These are phyloP conservation scores for Bipolaris oryzae DNA, from an alignment of 2,329 filamentous ascomycete genomes.

Conservation along the genomic window DNA sequence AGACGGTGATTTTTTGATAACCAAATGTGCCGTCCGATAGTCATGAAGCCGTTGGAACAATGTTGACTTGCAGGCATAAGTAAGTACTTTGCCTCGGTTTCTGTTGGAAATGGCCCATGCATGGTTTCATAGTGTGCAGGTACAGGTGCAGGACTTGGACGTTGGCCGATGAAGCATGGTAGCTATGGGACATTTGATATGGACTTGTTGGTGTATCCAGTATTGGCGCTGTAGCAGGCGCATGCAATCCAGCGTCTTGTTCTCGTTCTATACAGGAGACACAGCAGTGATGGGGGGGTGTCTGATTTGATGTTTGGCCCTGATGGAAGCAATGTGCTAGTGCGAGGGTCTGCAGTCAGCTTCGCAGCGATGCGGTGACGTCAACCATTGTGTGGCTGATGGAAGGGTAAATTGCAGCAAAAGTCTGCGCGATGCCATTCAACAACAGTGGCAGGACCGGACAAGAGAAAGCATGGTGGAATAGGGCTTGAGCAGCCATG, in stretches of 20 bases:
- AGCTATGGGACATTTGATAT: neutral
- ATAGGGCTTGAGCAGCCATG: neutral
- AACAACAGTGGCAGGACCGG: neutral
- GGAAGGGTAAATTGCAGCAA: neutral
- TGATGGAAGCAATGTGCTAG: neutral
- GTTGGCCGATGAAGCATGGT: neutral
- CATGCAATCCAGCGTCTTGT: neutral
- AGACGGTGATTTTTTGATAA: neutral
- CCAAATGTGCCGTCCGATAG: neutral
- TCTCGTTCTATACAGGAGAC: neutral
- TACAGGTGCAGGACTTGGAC: neutral
- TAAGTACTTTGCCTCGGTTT: neutral
- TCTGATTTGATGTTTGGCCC: neutral
- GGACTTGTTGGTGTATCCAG: neutral
- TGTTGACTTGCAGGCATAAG: neutral
- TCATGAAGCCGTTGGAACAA: neutral
- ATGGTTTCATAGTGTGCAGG: neutral
- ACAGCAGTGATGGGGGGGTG: neutral
- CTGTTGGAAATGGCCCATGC: neutral
- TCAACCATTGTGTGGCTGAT: neutral
- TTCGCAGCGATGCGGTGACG: neutral
- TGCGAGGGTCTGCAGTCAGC: neutral
- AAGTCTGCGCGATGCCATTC: neutral
- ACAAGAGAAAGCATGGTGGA: neutral
- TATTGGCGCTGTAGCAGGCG: neutral